A percentile compares a stretch with the other conserved stretches of the same genome.
These are phyloP conservation scores for Parietaria judaica DNA, from an alignment of 306 rosid genomes.

Conservation along the genomic window DNA sequence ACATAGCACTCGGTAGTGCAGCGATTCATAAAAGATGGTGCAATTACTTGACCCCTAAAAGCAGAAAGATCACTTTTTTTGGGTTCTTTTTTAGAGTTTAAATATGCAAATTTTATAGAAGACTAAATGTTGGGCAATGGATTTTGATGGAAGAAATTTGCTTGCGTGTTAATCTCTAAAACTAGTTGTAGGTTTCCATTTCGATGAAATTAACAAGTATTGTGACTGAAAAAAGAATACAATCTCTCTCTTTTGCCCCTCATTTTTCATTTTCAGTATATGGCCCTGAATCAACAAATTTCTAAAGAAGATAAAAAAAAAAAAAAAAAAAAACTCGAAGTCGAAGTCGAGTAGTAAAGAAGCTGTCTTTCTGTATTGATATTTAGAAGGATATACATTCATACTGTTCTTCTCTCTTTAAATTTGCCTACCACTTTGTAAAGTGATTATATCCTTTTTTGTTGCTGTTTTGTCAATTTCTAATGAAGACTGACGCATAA, in stretches of 20 bases:
- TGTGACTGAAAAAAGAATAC: not conserved
- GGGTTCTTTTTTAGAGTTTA: not conserved
- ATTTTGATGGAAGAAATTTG: not conserved
- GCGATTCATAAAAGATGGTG: constrained; percentile 18
- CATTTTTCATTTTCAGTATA: no score
- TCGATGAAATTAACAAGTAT: not conserved
- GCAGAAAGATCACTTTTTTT: not conserved
- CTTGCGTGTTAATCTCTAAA: constrained; percentile 4
- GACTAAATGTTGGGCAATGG: not conserved
- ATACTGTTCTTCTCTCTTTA: no score
- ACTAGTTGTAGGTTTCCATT: constrained; percentile 7
- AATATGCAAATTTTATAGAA: not conserved
- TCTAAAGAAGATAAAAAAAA: no score
- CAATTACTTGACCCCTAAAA: constrained; percentile 10
- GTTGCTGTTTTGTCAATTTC: no score
- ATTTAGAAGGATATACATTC: no score
- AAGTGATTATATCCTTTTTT: no score
- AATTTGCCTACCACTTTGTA: no score
- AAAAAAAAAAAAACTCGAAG: no score
- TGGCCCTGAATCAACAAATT: no score
- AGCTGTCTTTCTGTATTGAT: no score
- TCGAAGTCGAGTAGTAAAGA: no score
- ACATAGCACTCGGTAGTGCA: constrained; percentile 18
- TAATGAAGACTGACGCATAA: no score
- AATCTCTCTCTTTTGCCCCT: not conserved